phyloP scores from a whole-genome alignment of 2,329 filamentous ascomycete species.

The Aspergillus sp. region DNA sequence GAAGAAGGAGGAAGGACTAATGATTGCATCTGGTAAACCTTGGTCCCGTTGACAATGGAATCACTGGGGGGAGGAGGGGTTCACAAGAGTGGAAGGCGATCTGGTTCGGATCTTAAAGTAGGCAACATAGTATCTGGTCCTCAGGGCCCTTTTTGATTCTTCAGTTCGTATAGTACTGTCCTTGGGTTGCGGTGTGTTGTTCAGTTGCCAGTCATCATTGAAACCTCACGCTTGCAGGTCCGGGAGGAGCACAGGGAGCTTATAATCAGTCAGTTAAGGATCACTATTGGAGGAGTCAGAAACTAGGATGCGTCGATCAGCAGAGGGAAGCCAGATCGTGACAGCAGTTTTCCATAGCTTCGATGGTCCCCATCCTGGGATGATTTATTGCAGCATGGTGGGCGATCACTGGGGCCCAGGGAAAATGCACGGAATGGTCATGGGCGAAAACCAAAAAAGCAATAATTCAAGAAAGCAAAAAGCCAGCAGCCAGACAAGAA shows the following conservation, averaged over 20 bases:
- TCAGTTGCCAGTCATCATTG: constrained; percentile 32
- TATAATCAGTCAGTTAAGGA: constrained; percentile 36
- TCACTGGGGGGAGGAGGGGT: constrained; percentile 2
- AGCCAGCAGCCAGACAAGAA: neutral
- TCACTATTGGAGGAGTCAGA: constrained; percentile 42
- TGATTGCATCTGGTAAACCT: constrained; percentile 42
- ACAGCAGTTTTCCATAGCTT: constrained; percentile 41
- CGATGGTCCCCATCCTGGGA: constrained; percentile 35
- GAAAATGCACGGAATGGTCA: constrained; percentile 28
- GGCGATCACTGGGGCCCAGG: constrained; percentile 40
- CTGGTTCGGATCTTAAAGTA: constrained; percentile 22
- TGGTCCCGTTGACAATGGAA: constrained; percentile 14
- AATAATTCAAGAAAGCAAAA: constrained; percentile 15
- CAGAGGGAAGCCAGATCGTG: constrained; percentile 39
- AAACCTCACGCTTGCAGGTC: constrained; percentile 18
- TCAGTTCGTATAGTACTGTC: constrained; percentile 3
- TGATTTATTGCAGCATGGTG: constrained; percentile 41
- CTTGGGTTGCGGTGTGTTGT: constrained; percentile 20
- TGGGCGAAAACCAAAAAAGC: constrained; percentile 10
- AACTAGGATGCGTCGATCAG: constrained; percentile 40
- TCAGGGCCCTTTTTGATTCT: constrained; percentile 11
- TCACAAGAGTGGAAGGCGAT: constrained; percentile 30
- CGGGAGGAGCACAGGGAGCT: constrained; percentile 32
- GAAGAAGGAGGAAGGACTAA: constrained; percentile 43
- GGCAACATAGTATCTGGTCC: constrained; percentile 33